Percentiles rank a stretch among this genome's conserved stretches.
These are phyloP conservation scores for Cladosporium oxysporum DNA, from an alignment of 2,329 filamentous ascomycete species.

Conservation along the genomic window DNA sequence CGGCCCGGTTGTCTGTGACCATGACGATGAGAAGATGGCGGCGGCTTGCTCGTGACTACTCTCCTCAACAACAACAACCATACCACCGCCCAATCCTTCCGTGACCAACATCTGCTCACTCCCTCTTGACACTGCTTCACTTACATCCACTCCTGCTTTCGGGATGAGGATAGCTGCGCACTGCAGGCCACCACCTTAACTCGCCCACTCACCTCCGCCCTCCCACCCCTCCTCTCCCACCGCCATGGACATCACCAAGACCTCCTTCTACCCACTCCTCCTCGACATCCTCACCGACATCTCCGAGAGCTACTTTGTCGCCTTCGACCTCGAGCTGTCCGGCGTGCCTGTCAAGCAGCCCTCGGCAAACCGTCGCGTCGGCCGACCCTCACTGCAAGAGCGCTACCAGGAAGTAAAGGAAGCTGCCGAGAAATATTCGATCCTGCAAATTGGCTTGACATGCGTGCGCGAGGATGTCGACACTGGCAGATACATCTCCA, in stretches of 20 bases:
- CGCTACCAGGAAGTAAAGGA: slow-evolving; percentile 62
- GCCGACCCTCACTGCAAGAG: slow-evolving; percentile 55
- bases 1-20: slow-evolving; percentile 6
- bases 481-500: slow-evolving; percentile 58
- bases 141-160: background rate
- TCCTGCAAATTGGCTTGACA: slow-evolving; percentile 68
- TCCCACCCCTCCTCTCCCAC: background rate
- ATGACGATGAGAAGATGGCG: slow-evolving; percentile 5
- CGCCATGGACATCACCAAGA: slow-evolving; percentile 58
- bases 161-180: slow-evolving; percentile 14
- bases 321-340: slow-evolving; percentile 68
- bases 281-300: slow-evolving; percentile 60
- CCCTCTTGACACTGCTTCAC: background rate
- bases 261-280: slow-evolving; percentile 53
- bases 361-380: slow-evolving; percentile 34
- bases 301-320: slow-evolving; percentile 61
- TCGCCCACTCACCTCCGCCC: background rate
- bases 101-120: background rate
- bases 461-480: slow-evolving; percentile 60
- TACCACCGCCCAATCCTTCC: background rate
- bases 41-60: slow-evolving; percentile 18
- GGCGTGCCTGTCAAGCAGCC: slow-evolving; percentile 55
- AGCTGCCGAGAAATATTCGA: slow-evolving; percentile 63
- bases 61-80: slow-evolving; percentile 7
- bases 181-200: slow-evolving; percentile 12